These are phyloP conservation scores for Fusarium robinianum DNA, from an alignment of 2,329 filamentous ascomycete genomes.

Conservation along the genomic window DNA sequence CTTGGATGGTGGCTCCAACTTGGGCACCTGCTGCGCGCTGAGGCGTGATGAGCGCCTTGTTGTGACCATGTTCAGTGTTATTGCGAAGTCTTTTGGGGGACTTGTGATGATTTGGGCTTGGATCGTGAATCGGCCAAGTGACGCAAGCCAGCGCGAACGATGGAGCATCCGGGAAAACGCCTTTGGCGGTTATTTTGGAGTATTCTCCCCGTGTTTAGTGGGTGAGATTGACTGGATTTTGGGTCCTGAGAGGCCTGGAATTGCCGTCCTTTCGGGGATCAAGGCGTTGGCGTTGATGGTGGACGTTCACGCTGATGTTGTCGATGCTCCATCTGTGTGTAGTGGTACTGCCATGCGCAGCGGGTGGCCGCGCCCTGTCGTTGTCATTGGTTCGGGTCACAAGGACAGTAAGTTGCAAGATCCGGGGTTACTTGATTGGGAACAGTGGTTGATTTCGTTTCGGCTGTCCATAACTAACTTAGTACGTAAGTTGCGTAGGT, in stretches of 20 bases:
- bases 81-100: conserved; percentile 12
- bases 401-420: too few species aligned
- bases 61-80: conserved; percentile 36
- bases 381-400: conserved; percentile 17
- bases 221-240: neutral
- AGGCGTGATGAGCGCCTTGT: conserved; percentile 50
- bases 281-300: neutral
- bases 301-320: conserved; percentile 17
- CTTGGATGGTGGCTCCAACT: conserved; percentile 25
- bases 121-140: conserved; percentile 16
- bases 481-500: too few species aligned
- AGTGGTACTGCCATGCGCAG: too few species aligned
- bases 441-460: too few species aligned
- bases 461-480: too few species aligned
- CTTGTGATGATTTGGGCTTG: neutral
- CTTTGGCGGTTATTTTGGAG: neutral
- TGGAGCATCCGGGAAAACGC: conserved; percentile 18
- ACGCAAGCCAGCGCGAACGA: conserved; percentile 6
- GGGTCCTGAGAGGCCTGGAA: too few species aligned
- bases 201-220: neutral
- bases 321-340: neutral
- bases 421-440: too few species aligned
- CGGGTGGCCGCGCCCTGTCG: conserved; percentile 6
- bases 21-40: conserved; percentile 32
- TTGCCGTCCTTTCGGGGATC: too few species aligned